A percentile compares a stretch with the other conserved stretches of the same genome.
phyloP scores from a whole-genome alignment of 2,329 filamentous ascomycete species.

The Beauveria australis region DNA sequence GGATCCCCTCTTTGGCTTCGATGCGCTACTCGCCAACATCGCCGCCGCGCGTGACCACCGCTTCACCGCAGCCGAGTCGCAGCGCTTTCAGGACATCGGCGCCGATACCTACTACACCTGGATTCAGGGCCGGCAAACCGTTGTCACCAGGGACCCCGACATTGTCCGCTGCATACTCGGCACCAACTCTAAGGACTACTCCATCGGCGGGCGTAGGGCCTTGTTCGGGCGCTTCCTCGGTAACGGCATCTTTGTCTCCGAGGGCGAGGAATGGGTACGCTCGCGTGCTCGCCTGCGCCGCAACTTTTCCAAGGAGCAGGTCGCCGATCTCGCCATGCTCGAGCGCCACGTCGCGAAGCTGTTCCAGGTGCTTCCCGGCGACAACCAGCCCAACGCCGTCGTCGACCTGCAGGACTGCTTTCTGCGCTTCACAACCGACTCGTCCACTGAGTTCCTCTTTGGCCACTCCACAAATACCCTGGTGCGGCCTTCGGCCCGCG shows the following conservation, averaged over 20 bases:
- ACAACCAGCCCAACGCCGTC: neutral
- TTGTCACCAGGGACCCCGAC: constrained; percentile 13
- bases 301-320: constrained; percentile 18
- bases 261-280: constrained; percentile 26
- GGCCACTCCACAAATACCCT: constrained; percentile 27
- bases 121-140: constrained; percentile 1
- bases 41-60: neutral
- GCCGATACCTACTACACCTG: constrained; percentile 4
- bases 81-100: neutral
- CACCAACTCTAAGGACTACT: constrained; percentile 14
- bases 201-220: neutral
- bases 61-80: neutral
- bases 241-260: constrained; percentile 31
- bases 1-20: constrained; percentile 4
- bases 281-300: constrained; percentile 25
- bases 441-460: constrained; percentile 44
- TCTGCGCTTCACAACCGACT: constrained; percentile 39
- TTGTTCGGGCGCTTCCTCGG: constrained; percentile 23
- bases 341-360: constrained; percentile 21
- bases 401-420: constrained; percentile 40
- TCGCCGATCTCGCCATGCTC: constrained; percentile 17
- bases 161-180: constrained; percentile 15
- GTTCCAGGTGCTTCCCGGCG: constrained; percentile 20
- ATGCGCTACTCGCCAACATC: neutral
- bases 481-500: neutral